Percentiles rank a stretch among this genome's conserved stretches.
Evolutionary conservation across 192 early-diverging fungal genomes (phyloP).

Genomic region (Lunasporangiospora selenospora): DNA sequence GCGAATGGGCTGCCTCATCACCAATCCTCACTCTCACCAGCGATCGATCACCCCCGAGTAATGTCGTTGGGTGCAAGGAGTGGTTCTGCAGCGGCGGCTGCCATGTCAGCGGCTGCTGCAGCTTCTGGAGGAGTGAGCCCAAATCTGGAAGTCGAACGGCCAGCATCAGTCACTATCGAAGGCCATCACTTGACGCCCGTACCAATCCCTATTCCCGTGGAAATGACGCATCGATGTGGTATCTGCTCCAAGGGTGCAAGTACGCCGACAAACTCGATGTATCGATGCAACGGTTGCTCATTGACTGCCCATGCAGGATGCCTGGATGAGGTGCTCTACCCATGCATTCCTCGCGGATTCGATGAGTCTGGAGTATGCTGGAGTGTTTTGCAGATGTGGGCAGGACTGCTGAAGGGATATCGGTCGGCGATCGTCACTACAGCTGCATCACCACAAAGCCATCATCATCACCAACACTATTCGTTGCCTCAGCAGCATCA

Average conservation of each 20-base stretch:
- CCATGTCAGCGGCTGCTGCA: too few species aligned
- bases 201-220: conserved; percentile 19
- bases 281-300: conserved; percentile 49
- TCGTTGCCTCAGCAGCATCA: background rate
- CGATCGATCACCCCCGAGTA: too few species aligned
- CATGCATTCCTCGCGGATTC: conserved; percentile 65
- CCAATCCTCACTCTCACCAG: too few species aligned
- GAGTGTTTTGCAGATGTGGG: conserved; percentile 77
- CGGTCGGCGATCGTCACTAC: conserved; percentile 59
- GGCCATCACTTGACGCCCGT: conserved; percentile 25
- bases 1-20: too few species aligned
- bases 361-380: conserved; percentile 71
- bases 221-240: conserved; percentile 27
- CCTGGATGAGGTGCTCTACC: conserved; percentile 56
- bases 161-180: conserved; percentile 9
- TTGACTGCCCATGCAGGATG: conserved; percentile 57
- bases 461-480: conserved; percentile 5
- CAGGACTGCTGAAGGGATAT: conserved; percentile 77
- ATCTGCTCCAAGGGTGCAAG: conserved; percentile 12
- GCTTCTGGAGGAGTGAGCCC: too few species aligned
- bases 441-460: conserved; percentile 27
- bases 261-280: conserved; percentile 13
- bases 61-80: too few species aligned
- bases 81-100: too few species aligned
- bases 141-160: too few species aligned